phyloP scores from a whole-genome alignment of 1,284 basidiomycete species.

The Macrocystidia cucumis region DNA sequence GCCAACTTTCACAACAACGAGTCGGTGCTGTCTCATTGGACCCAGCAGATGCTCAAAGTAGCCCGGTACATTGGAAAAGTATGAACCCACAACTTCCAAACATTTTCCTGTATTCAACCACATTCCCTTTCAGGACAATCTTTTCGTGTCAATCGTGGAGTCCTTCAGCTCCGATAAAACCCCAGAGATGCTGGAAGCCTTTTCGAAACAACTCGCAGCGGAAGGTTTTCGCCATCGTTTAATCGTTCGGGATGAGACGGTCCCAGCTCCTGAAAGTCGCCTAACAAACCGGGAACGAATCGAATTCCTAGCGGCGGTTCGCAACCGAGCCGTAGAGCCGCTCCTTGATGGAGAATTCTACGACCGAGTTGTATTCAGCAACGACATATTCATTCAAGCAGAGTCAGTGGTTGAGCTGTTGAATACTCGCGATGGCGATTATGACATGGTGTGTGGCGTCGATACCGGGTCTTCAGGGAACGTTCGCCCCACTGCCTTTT shows the following conservation, averaged over 20 bases:
- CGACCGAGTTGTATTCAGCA: constrained; percentile 40
- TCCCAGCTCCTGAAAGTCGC: constrained; percentile 23
- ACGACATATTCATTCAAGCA: constrained; percentile 41
- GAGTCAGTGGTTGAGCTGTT: constrained; percentile 38
- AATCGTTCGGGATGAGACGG: constrained; percentile 20
- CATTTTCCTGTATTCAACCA: neutral
- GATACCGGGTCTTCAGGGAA: constrained; percentile 36
- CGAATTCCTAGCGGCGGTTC: constrained; percentile 32
- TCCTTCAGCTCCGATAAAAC: constrained; percentile 40
- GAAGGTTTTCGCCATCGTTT: constrained; percentile 26
- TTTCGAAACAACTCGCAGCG: constrained; percentile 23
- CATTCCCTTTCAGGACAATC: constrained; percentile 25
- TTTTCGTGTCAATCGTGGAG: constrained; percentile 51
- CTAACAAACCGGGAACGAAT: constrained; percentile 25
- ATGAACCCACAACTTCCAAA: constrained; percentile 1
- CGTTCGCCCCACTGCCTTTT: constrained; percentile 5
- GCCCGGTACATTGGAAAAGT: constrained; percentile 34
- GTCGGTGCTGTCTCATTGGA: constrained; percentile 32
- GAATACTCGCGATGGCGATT: constrained; percentile 34
- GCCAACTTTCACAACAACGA: constrained; percentile 34
- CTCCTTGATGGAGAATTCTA: constrained; percentile 27
- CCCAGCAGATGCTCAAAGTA: constrained; percentile 23
- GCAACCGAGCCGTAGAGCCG: constrained; percentile 39
- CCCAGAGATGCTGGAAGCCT: constrained; percentile 26
- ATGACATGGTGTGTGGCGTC: constrained; percentile 49